A percentile compares a stretch with the other conserved stretches of the same genome.
These are phyloP conservation scores for Moricandia moricandioides DNA, from an alignment of 345 rosid genomes.

Conservation along the genomic window DNA sequence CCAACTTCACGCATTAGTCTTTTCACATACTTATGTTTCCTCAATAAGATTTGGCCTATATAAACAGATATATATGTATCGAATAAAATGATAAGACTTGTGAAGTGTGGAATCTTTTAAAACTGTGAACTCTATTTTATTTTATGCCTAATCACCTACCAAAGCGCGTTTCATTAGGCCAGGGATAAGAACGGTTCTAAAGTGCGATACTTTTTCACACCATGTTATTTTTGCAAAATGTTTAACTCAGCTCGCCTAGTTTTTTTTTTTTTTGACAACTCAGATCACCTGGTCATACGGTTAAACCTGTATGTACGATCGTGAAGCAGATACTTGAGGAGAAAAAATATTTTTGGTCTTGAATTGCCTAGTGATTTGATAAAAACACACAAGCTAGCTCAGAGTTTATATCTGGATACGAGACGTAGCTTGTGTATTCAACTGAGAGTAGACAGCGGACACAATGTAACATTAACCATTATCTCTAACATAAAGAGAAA, in stretches of 20 bases:
- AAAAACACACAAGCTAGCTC: background rate
- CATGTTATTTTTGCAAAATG: too few relatives aligned
- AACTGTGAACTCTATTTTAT: too few relatives aligned
- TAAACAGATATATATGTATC: background rate
- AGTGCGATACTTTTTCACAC: too few relatives aligned
- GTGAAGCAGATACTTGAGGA: background rate
- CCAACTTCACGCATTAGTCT: background rate
- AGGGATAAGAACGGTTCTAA: too few relatives aligned
- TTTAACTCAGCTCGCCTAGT: too few relatives aligned
- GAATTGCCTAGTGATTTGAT: background rate
- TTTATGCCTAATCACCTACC: background rate
- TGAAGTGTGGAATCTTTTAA: background rate
- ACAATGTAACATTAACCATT: background rate
- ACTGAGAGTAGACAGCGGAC: background rate
- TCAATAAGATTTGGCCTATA: conserved; percentile 1
- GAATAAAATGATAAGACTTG: background rate
- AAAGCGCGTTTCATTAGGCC: background rate
- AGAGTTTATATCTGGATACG: background rate
- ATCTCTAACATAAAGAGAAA: background rate
- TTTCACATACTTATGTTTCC: background rate
- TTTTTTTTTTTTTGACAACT: too few relatives aligned
- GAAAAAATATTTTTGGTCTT: background rate
- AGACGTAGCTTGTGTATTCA: background rate
- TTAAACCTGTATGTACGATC: background rate
- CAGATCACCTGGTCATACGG: background rate